Evolutionary conservation across 148 eudicot genomes (phyloP), one percentile per base, ranked within the genome.

Genomic region (Silene latifolia): DNA sequence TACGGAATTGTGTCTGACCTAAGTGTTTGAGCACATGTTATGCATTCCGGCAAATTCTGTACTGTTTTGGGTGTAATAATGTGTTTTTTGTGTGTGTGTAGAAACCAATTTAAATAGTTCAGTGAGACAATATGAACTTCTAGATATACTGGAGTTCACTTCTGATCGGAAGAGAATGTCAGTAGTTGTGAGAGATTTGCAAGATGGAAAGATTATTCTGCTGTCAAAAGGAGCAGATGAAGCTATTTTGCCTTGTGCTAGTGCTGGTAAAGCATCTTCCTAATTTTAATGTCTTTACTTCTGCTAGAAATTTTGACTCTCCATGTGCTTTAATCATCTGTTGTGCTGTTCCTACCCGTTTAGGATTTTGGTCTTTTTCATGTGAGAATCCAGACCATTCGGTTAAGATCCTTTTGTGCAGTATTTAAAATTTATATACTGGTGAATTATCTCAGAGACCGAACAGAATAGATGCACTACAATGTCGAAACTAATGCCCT

Each of bases 81-180:
- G 4, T 67, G 44, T 44, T 2, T 67, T 42, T 46, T 54, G 63
- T 67, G 8, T 39, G 0, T 70, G 69, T 86, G 85, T 93, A 95
- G 99, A 95, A 64, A 82, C 93, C 73, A 86, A 90, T 53, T 83
- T 85, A 69, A 86, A 89, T 77, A 88, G 85, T 74, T 80, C 89
- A 18, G 63, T 81, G 61, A 63, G 81, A 74, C 93, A 86, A 63
- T 92, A 86, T 83, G 97, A 95, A 70, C 80, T 92, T 29, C 67
- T 95, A 75, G 99, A 95, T 74, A 87, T 77, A 71, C 88, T 95
- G 78, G 99, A 95, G 83, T 95, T 95, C 84, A 92, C 97, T 66
- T 95, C 99, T 82, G 99, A 95, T 65, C 81, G 99, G 87, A 95
- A 95, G 84, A 89, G 92, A 79, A 95, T 95, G 99, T 92, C 99